Percentiles rank a stretch among this genome's conserved stretches.
These are phyloP conservation scores for Rheum nobile DNA, from an alignment of 148 eudicot genomes.

Conservation along the genomic window DNA sequence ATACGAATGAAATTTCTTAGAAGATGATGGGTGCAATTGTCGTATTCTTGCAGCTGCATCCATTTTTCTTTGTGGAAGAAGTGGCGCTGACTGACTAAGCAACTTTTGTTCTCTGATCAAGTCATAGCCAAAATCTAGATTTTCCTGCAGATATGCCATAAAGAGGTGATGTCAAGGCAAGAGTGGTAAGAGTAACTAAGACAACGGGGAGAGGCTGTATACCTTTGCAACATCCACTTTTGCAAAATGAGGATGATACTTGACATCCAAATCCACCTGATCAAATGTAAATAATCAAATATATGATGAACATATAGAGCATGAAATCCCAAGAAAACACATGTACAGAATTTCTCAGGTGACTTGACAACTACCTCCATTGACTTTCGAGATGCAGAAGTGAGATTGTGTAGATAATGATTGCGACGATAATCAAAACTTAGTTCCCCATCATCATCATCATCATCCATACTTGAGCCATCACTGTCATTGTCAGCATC, in stretches of 20 bases:
- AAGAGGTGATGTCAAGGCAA: not conserved
- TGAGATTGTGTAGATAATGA: slow-evolving; percentile 19
- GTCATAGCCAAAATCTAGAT: slow-evolving; percentile 16
- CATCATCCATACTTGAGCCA: slow-evolving; percentile 27
- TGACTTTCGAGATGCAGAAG: slow-evolving; percentile 30
- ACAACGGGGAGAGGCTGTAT: not conserved
- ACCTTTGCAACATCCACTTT: slow-evolving; percentile 34
- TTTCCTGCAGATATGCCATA: slow-evolving; percentile 25
- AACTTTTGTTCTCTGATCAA: slow-evolving; percentile 25
- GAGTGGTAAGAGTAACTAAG: not conserved
- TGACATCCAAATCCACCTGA: slow-evolving; percentile 44
- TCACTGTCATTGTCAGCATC: slow-evolving; percentile 23
- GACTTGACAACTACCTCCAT: slow-evolving; percentile 43
- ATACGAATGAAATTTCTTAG: slow-evolving; percentile 48
- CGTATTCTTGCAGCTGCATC: slow-evolving; percentile 52
- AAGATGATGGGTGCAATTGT: slow-evolving; percentile 42
- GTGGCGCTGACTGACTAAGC: slow-evolving; percentile 78
- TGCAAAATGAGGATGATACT: slow-evolving; percentile 26
- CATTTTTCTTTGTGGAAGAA: slow-evolving; percentile 42
- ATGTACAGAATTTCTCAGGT: not conserved
- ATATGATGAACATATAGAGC: not conserved
- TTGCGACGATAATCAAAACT: slow-evolving; percentile 44
- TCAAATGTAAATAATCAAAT: slow-evolving; percentile 8
- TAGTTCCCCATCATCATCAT: slow-evolving; percentile 23
- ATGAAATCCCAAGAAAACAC: not conserved